phyloP scores from a whole-genome alignment of 805 yeast species.

The Metschnikowia lochheadii region DNA sequence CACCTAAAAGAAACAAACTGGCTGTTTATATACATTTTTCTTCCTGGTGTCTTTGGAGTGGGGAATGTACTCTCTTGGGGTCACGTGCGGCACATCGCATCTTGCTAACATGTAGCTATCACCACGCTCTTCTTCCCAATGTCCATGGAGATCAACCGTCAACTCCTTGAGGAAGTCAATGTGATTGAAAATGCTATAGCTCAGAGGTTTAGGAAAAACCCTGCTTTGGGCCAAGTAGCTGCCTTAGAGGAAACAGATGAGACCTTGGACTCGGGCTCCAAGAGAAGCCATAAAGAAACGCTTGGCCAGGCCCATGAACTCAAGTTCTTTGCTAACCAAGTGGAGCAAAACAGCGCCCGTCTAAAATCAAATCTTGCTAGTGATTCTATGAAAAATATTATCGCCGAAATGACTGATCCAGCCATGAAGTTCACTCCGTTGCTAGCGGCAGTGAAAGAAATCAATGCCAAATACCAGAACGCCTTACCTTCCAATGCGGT shows the following conservation, averaged over 20 bases:
- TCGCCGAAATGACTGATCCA: constrained; percentile 17
- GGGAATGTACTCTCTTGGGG: too few species aligned
- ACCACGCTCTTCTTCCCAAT: not conserved
- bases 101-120: not conserved
- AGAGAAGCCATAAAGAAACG: constrained; percentile 48
- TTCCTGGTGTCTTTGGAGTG: too few species aligned
- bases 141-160: constrained; percentile 33
- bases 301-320: constrained; percentile 68
- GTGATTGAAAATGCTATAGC: constrained; percentile 64
- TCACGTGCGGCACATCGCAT: constrained; percentile 3
- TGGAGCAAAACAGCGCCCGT: constrained; percentile 22
- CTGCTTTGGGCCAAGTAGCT: constrained; percentile 41
- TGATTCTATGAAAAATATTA: constrained; percentile 10
- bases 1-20: too few species aligned
- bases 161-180: constrained; percentile 61
- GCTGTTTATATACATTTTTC: too few species aligned
- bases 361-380: constrained; percentile 3
- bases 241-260: constrained; percentile 8
- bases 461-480: constrained; percentile 20
- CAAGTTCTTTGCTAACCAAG: constrained; percentile 45
- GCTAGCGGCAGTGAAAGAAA: constrained; percentile 18
- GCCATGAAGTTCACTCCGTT: constrained; percentile 31
- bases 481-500: constrained; percentile 16
- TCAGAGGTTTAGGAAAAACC: constrained; percentile 58
- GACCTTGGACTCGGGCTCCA: constrained; percentile 19